Evolutionary conservation across 768 basidiomycete genomes (phyloP).

Genomic region (Cystobasidium ongulense): DNA sequence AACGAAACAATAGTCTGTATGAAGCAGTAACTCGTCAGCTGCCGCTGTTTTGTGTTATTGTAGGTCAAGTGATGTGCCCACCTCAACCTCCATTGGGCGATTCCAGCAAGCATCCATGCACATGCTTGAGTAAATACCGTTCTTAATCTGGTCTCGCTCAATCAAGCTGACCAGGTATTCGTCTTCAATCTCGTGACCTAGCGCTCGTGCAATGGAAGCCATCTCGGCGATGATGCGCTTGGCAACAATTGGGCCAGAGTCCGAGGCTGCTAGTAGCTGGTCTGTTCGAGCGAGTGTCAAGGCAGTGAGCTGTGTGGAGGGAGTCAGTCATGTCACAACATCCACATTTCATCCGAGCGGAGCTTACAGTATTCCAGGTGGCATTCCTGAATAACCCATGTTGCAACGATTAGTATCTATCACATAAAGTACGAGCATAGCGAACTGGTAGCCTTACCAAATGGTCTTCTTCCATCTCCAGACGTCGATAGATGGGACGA

Average conservation of each 20-base stretch:
- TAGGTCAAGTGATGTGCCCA: background rate
- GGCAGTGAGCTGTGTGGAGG: constrained; percentile 10
- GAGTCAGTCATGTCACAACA: background rate
- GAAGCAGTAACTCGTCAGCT: background rate
- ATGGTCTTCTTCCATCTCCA: constrained; percentile 36
- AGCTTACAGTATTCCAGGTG: constrained; percentile 29
- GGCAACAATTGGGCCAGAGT: constrained; percentile 12
- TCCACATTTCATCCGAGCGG: background rate
- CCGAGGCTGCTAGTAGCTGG: constrained; percentile 27
- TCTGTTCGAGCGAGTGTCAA: constrained; percentile 29
- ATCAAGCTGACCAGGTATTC: constrained; percentile 29
- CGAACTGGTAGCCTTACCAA: constrained; percentile 10
- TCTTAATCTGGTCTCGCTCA: constrained; percentile 15
- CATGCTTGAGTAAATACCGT: constrained; percentile 30
- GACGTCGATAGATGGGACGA: constrained; percentile 27
- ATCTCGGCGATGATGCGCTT: constrained; percentile 29
- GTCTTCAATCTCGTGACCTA: constrained; percentile 30
- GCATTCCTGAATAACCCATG: background rate
- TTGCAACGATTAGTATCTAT: background rate
- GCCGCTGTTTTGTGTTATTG: background rate
- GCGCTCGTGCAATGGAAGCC: constrained; percentile 18
- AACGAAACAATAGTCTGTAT: constrained; percentile 18
- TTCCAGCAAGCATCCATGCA: constrained; percentile 23
- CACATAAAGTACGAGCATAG: background rate
- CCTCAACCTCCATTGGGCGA: constrained; percentile 33